Percentiles rank a stretch among this genome's conserved stretches.
These are phyloP conservation scores for Coleophoma eucalyptorum DNA, from an alignment of 2,329 filamentous ascomycete species.

Conservation along the genomic window DNA sequence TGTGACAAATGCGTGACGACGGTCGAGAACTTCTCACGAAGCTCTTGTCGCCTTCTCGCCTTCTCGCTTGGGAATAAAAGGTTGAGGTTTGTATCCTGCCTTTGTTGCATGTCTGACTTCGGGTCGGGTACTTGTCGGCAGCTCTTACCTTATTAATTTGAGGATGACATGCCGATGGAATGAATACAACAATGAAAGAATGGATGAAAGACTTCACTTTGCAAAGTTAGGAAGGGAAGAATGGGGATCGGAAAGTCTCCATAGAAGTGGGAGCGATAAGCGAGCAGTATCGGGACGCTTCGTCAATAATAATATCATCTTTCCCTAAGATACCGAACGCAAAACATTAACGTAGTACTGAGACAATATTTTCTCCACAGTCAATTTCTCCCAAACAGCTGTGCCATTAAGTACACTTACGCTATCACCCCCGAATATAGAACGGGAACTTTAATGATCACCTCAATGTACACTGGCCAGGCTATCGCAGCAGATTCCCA, in stretches of 20 bases:
- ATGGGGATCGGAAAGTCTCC: no score
- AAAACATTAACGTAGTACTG: no score
- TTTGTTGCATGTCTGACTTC: constrained; percentile 1
- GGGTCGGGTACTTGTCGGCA: neutral
- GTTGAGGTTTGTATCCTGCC: neutral
- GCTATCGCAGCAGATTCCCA: neutral
- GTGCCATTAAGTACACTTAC: neutral
- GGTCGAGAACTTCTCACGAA: neutral
- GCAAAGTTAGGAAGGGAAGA: no score
- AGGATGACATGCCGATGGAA: no score
- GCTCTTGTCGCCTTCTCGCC: neutral
- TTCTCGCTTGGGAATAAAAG: neutral
- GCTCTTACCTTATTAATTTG: no score
- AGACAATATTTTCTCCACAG: neutral
- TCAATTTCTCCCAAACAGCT: neutral
- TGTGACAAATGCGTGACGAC: neutral
- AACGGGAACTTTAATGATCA: neutral
- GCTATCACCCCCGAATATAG: neutral
- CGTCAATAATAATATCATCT: no score
- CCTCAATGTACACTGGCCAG: neutral
- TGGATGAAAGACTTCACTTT: no score
- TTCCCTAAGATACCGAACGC: no score
- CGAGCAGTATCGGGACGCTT: no score
- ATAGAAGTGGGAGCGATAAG: no score
- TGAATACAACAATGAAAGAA: no score